A percentile compares a stretch with the other conserved stretches of the same genome.
These are phyloP conservation scores for Claviceps arundinis DNA, from an alignment of 2,329 filamentous ascomycete species.

Conservation along the genomic window DNA sequence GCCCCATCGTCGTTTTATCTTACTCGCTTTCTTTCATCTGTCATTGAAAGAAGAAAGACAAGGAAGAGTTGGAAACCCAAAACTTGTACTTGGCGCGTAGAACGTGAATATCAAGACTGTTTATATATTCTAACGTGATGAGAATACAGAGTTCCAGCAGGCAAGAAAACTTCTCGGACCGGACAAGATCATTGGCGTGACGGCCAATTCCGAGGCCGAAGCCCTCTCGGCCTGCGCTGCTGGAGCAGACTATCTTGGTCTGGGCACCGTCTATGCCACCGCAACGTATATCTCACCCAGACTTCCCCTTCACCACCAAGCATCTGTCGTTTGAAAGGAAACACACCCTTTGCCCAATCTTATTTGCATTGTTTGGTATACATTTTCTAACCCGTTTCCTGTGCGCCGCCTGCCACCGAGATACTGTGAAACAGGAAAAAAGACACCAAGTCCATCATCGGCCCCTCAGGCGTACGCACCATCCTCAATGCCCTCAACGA, in stretches of 20 bases:
- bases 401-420: no score
- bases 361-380: no score
- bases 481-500: constrained; percentile 42
- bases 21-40: neutral
- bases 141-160: constrained; percentile 7
- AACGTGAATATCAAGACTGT: neutral
- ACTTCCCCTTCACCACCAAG: neutral
- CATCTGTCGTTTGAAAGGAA: neutral
- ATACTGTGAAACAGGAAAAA: constrained; percentile 47
- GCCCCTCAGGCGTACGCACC: constrained; percentile 40
- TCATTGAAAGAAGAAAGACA: neutral
- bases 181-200: constrained; percentile 76
- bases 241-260: constrained; percentile 82
- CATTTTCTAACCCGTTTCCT: neutral
- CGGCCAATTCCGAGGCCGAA: constrained; percentile 62
- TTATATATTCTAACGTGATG: neutral
- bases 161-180: constrained; percentile 63
- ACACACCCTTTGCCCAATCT: neutral
- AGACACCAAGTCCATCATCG: constrained; percentile 58
- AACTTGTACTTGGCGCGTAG: no score
- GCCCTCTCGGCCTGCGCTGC: constrained; percentile 55
- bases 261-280: constrained; percentile 83
- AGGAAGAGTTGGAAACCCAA: neutral
- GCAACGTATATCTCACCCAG: constrained; percentile 43
- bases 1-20: no score